Conservation (phyloP, 805 yeast species). For the Wickerhamiella lipophila region DNA sequence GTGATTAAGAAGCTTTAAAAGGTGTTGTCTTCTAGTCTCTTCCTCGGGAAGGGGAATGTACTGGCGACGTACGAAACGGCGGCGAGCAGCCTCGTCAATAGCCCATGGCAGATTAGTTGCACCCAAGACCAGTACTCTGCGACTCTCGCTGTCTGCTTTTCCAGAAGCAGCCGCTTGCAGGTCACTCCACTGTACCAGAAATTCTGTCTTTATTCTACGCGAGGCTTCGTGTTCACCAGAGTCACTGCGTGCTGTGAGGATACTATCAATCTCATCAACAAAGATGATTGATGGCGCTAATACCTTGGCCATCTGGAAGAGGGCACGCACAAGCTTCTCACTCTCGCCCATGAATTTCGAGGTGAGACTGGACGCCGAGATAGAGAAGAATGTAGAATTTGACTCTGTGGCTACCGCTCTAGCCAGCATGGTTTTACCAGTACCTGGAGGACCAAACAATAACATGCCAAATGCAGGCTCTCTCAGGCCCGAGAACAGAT, state of each 20-base stretch:
- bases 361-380: conserved; percentile 79
- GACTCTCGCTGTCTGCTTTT: conserved; percentile 39
- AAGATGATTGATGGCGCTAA: conserved; percentile 88
- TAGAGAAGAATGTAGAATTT: conserved; percentile 80
- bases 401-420: conserved; percentile 95
- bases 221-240: conserved; percentile 76
- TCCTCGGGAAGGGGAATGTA: conserved; percentile 89
- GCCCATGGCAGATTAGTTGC: conserved; percentile 97
- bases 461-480: conserved; percentile 97
- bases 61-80: conserved; percentile 82
- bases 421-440: conserved; percentile 95
- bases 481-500: conserved; percentile 74
- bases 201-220: conserved; percentile 82
- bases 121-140: conserved; percentile 77
- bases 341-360: conserved; percentile 79
- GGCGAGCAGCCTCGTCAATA: conserved; percentile 87
- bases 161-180: conserved; percentile 80
- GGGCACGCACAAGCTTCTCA: conserved; percentile 81
- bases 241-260: conserved; percentile 67
- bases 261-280: conserved; percentile 90
- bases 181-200: conserved; percentile 89
- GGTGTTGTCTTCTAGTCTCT: conserved; percentile 64
- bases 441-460: conserved; percentile 96
- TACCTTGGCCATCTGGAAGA: conserved; percentile 71
- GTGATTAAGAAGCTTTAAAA: conserved; percentile 49